Conservation (phyloP, 2,329 filamentous ascomycete species). For the Verticillium nubilum region DNA sequence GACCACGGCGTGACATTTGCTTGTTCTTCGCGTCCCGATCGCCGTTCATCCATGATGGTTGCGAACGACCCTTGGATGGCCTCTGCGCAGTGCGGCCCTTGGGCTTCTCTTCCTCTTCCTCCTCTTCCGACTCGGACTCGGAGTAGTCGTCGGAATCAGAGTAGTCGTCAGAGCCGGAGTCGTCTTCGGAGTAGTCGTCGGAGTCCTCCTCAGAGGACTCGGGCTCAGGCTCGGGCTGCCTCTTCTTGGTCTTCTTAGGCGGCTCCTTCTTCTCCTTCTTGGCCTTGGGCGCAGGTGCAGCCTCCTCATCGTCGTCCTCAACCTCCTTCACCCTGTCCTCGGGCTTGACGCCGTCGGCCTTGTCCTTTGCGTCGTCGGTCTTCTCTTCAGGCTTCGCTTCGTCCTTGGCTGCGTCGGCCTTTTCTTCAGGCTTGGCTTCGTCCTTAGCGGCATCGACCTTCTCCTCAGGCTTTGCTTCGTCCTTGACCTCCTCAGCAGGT, state of each 20-base stretch:
- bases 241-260: slow-evolving; percentile 8
- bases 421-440: background rate
- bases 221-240: slow-evolving; percentile 1
- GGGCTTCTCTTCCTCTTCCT: slow-evolving; percentile 2
- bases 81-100: background rate
- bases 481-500: background rate
- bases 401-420: background rate
- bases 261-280: slow-evolving; percentile 7
- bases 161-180: slow-evolving; percentile 12
- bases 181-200: slow-evolving; percentile 14
- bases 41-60: background rate
- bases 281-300: background rate
- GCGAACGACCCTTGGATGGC: background rate
- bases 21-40: background rate
- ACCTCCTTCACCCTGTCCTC: background rate
- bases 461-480: background rate
- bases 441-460: background rate
- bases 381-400: slow-evolving; percentile 3
- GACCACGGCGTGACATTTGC: slow-evolving; percentile 1
- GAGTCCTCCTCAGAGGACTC: slow-evolving; percentile 7
- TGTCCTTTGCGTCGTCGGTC: background rate
- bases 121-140: background rate
- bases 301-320: slow-evolving; percentile 3
- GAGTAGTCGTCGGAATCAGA: slow-evolving; percentile 4
- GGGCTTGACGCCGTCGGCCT: background rate